These are phyloP conservation scores for Evansstolkia leycettana DNA, from an alignment of 495 filamentous ascomycete genomes.

Conservation along the genomic window DNA sequence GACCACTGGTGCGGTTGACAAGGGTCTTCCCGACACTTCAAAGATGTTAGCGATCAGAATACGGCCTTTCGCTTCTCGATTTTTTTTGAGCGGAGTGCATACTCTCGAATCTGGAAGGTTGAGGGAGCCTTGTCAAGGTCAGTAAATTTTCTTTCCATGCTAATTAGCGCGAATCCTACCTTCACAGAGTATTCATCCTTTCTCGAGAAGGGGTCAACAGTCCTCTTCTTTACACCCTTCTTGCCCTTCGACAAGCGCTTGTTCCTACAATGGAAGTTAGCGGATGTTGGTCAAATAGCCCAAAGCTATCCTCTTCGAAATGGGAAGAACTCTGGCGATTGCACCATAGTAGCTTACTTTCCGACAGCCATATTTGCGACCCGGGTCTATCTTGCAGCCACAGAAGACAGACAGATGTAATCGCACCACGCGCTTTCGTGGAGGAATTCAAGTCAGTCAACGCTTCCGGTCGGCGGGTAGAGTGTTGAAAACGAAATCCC, in stretches of 20 bases:
- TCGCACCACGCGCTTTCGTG: slow-evolving; percentile 26
- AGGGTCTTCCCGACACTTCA: slow-evolving; percentile 94
- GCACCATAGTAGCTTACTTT: slow-evolving; percentile 50
- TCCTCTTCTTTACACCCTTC: slow-evolving; percentile 99
- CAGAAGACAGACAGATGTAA: slow-evolving; percentile 33
- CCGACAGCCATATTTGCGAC: slow-evolving; percentile 82
- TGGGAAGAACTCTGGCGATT: background rate
- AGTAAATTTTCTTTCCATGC: slow-evolving; percentile 7
- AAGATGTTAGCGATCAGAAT: slow-evolving; percentile 12
- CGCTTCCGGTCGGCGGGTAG: slow-evolving; percentile 24
- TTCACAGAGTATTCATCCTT: slow-evolving; percentile 99
- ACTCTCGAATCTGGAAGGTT: slow-evolving; percentile 94
- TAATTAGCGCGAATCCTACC: slow-evolving; percentile 36
- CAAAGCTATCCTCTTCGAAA: no score
- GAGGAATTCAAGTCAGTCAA: slow-evolving; percentile 25
- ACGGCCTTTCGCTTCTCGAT: slow-evolving; percentile 1
- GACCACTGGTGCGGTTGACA: slow-evolving; percentile 96
- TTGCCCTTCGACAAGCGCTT: slow-evolving; percentile 99
- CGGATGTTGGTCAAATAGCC: no score
- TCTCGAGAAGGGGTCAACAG: slow-evolving; percentile 88
- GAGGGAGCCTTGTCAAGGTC: slow-evolving; percentile 61
- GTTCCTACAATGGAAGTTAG: no score
- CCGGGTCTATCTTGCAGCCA: slow-evolving; percentile 28
- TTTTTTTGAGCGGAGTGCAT: slow-evolving; percentile 30
- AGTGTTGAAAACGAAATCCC: slow-evolving; percentile 31